phyloP scores from a whole-genome alignment of 345 rosid species.

The Bruguiera parviflora region DNA sequence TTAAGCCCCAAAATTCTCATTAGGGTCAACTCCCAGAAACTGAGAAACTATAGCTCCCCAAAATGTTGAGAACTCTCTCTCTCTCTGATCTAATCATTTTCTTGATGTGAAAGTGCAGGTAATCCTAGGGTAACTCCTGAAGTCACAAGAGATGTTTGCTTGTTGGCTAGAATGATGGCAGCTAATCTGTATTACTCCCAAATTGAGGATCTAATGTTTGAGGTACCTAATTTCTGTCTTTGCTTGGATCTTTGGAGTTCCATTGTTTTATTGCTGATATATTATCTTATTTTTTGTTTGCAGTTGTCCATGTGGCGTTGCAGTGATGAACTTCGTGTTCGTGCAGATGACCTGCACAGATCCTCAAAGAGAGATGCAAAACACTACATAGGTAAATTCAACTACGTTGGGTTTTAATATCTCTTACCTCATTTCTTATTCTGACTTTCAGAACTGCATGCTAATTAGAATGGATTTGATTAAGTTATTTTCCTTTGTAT shows the following conservation, averaged over 20 bases:
- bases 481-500: too few relatives aligned
- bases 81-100: not conserved
- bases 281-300: not conserved
- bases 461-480: too few relatives aligned
- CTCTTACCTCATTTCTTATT: too few relatives aligned
- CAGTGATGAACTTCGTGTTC: constrained; percentile 82
- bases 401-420: not conserved
- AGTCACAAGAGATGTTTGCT: constrained; percentile 99
- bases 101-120: constrained; percentile 39
- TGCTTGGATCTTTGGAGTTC: not conserved
- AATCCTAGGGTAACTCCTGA: constrained; percentile 99
- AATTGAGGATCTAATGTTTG: constrained; percentile 76
- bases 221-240: not conserved
- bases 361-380: constrained; percentile 86
- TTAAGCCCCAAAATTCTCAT: too few relatives aligned
- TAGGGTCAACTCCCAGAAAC: too few relatives aligned
- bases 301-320: constrained; percentile 99
- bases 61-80: not conserved
- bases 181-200: constrained; percentile 86
- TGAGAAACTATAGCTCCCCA: not conserved
- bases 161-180: constrained; percentile 98
- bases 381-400: constrained; percentile 78
- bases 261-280: not conserved
- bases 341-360: constrained; percentile 69
- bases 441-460: too few relatives aligned